Conservation (phyloP, 176 grass and related monocot genomes). For the Aegilops longissima region DNA sequence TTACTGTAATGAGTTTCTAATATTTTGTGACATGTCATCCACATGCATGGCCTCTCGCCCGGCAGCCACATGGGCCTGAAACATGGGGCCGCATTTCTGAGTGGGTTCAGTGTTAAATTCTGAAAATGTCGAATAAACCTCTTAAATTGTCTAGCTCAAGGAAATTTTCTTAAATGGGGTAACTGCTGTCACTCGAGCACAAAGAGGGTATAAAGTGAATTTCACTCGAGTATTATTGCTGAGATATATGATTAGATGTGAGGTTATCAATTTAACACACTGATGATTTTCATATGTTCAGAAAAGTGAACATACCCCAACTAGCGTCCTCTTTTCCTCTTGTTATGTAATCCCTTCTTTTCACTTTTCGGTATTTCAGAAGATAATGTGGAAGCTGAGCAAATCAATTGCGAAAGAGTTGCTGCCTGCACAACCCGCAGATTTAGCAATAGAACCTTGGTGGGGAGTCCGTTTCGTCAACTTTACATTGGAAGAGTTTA, state of each 20-base stretch:
- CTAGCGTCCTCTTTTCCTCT: conserved; percentile 18
- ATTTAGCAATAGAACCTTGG: conserved; percentile 87
- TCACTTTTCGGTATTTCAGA: conserved; percentile 44
- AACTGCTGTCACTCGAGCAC: background rate
- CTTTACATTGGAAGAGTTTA: conserved; percentile 97
- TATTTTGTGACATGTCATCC: background rate
- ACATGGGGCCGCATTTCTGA: background rate
- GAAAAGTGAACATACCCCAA: background rate
- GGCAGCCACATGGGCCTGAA: background rate
- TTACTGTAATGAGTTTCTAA: background rate
- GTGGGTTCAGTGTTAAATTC: background rate
- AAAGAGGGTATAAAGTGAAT: background rate
- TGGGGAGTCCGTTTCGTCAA: conserved; percentile 97
- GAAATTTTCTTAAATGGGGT: background rate
- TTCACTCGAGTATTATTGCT: background rate
- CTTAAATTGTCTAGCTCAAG: background rate
- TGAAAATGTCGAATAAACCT: background rate
- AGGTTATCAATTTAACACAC: background rate
- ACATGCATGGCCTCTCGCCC: background rate
- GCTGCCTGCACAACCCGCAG: conserved; percentile 64
- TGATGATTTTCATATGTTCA: background rate
- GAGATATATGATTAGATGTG: background rate
- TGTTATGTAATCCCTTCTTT: conserved; percentile 18
- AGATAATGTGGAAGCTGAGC: conserved; percentile 99
- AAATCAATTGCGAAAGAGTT: conserved; percentile 98